Base-by-base conservation (phyloP, 352 stramenopile genomes). In the Phytophthora meadii region DNA sequence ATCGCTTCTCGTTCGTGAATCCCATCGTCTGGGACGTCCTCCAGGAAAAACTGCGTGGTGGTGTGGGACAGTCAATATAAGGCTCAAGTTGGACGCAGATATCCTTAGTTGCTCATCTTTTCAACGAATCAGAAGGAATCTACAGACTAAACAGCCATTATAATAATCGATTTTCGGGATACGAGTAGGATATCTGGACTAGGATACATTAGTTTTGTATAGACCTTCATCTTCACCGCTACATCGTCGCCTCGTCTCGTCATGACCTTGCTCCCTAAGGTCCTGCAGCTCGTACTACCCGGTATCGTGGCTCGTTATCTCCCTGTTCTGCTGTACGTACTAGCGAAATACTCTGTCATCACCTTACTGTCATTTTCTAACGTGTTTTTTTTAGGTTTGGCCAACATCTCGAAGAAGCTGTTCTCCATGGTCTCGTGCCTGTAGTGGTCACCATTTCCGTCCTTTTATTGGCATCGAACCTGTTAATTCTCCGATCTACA, bases 381-480 rank as follows among this genome's bases (percentile, higher is more conserved):
- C 53, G 14, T 5, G 3, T 24, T 27, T 19, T 19, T 24, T 27
- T 39, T 51, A 87, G 79, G 12, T 70, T 58, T 47, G 67, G 56
- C 5, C 56, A 68, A 27, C 50, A 65, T 25, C 55, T 93, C 7
- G 82, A 93, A 65, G 72, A 87, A 44, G 64, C 68, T 9, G 82
- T 89, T 53, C 36, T 87, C 0, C 28, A 32, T 41, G 58, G 78
- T 2, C 76, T 93, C 36, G 61, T 73, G 28, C 58, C 78, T 17
- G 72, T 81, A 12, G 70, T 87, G 37, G 32, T 37, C 14, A 69
- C 64, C 34, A 69, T 88, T 24, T 63, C 62, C 9, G 19, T 40
- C 2, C 12, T 72, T 40, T 67, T 76, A 48, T 50, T 89, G n/a
- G 14, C 65, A 27, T 65, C 70, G 30, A 70, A 70, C 50, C 22